Percentiles rank a stretch among this genome's conserved stretches.
These are phyloP conservation scores for Aspergillus pseudonomiae DNA, from an alignment of 2,329 filamentous ascomycete species.

Conservation along the genomic window DNA sequence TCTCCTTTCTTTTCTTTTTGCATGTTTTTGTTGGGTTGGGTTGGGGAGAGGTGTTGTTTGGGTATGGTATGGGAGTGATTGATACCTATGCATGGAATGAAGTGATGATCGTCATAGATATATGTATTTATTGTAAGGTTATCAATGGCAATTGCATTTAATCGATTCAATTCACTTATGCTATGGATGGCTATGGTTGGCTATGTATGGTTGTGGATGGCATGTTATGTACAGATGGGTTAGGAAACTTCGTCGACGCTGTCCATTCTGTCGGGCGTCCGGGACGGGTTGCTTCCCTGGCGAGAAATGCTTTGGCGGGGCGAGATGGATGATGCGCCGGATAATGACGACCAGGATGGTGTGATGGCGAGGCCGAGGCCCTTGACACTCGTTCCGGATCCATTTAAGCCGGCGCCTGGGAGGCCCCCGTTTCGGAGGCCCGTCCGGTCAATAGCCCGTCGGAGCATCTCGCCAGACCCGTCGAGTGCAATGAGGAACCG, in stretches of 20 bases:
- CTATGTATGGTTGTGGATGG: neutral
- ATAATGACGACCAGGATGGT: constrained; percentile 38
- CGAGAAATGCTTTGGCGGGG: constrained; percentile 16
- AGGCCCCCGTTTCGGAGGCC: constrained; percentile 31
- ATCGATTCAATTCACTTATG: neutral
- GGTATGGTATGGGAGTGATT: neutral
- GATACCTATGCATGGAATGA: constrained; percentile 5
- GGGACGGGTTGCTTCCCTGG: constrained; percentile 11
- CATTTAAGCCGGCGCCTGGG: constrained; percentile 22
- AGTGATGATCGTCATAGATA: constrained; percentile 1
- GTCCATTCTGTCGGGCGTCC: neutral
- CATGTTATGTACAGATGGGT: constrained; percentile 7
- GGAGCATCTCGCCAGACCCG: constrained; percentile 76
- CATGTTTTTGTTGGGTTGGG: neutral
- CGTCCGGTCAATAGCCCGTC: constrained; percentile 47
- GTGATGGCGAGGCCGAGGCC: constrained; percentile 39
- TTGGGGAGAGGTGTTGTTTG: neutral
- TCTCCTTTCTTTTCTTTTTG: constrained; percentile 3
- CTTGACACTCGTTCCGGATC: constrained; percentile 32
- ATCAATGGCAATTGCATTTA: neutral
- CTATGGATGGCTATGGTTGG: neutral
- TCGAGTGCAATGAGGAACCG: constrained; percentile 94
- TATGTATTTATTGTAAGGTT: constrained; percentile 1
- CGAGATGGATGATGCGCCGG: constrained; percentile 32
- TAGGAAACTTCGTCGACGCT: neutral